phyloP scores from a whole-genome alignment of 2,329 filamentous ascomycete genomes.

The Ascochyta lentis region DNA sequence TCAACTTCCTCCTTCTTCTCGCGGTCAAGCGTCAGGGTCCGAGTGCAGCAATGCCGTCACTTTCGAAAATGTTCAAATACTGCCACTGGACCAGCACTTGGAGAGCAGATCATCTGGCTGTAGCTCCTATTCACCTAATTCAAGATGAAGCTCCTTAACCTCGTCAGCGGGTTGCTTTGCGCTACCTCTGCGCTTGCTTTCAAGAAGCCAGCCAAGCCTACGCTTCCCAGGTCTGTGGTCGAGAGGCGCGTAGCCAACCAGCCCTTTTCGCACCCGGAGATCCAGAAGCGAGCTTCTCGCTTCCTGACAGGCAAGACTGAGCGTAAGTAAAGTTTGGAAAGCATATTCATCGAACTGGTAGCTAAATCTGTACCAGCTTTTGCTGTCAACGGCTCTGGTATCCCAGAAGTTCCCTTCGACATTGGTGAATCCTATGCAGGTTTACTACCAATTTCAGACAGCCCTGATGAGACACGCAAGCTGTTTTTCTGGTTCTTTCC shows the following conservation, averaged over 20 bases:
- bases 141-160: constrained; percentile 44
- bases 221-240: constrained; percentile 34
- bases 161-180: constrained; percentile 37
- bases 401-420: constrained; percentile 75
- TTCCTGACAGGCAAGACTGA: constrained; percentile 44
- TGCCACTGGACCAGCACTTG: background rate
- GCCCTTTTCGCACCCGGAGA: constrained; percentile 40
- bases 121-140: constrained; percentile 13
- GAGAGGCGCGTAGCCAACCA: constrained; percentile 37
- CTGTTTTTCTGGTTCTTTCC: constrained; percentile 73
- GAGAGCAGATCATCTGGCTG: background rate
- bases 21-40: constrained; percentile 21
- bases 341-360: too few species aligned
- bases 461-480: constrained; percentile 58
- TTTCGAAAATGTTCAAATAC: constrained; percentile 26
- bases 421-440: constrained; percentile 71
- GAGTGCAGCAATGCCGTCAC: constrained; percentile 20
- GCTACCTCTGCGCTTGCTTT: constrained; percentile 41
- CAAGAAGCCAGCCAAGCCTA: constrained; percentile 34
- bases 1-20: constrained; percentile 25
- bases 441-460: constrained; percentile 62
- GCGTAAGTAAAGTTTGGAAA: constrained; percentile 23
- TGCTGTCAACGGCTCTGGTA: constrained; percentile 66
- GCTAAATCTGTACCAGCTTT: constrained; percentile 57
- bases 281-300: constrained; percentile 43